Conservation (phyloP, 192 early-diverging fungal species). For the Coemansia sp. region DNA sequence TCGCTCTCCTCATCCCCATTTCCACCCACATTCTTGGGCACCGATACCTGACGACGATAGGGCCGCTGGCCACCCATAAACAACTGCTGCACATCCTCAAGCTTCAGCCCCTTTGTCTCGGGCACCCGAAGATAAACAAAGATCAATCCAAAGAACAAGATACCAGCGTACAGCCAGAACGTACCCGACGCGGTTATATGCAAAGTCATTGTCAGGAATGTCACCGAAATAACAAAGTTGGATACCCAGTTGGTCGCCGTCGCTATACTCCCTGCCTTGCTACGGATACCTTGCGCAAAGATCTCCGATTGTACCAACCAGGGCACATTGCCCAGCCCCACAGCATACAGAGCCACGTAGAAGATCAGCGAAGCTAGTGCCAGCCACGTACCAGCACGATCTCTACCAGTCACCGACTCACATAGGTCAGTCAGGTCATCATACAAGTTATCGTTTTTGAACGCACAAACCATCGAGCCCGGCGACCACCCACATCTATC, state of each 20-base stretch:
- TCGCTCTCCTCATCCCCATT: not conserved
- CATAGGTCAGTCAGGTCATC: constrained; percentile 33
- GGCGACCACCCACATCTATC: constrained; percentile 42
- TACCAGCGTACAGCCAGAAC: constrained; percentile 52
- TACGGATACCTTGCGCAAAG: constrained; percentile 47
- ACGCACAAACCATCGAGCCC: constrained; percentile 19
- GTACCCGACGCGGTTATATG: constrained; percentile 50
- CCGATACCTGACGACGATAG: constrained; percentile 3
- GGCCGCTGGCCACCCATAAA: constrained; percentile 17
- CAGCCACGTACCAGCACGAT: constrained; percentile 43
- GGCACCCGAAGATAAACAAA: constrained; percentile 42
- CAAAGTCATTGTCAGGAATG: constrained; percentile 47
- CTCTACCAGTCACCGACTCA: constrained; percentile 19
- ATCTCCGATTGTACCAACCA: constrained; percentile 52
- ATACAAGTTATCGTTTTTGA: constrained; percentile 8
- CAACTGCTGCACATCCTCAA: constrained; percentile 47
- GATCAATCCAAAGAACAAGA: constrained; percentile 23
- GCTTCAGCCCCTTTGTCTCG: constrained; percentile 49
- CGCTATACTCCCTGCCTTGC: constrained; percentile 46
- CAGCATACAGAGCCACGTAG: constrained; percentile 47
- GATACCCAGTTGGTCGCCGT: constrained; percentile 49
- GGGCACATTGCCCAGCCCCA: constrained; percentile 47
- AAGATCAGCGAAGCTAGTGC: constrained; percentile 48
- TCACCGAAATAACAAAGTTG: constrained; percentile 48
- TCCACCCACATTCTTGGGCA: not conserved